Evolutionary conservation across 306 rosid genomes (phyloP).

Genomic region (Cicer pinnatifidum): DNA sequence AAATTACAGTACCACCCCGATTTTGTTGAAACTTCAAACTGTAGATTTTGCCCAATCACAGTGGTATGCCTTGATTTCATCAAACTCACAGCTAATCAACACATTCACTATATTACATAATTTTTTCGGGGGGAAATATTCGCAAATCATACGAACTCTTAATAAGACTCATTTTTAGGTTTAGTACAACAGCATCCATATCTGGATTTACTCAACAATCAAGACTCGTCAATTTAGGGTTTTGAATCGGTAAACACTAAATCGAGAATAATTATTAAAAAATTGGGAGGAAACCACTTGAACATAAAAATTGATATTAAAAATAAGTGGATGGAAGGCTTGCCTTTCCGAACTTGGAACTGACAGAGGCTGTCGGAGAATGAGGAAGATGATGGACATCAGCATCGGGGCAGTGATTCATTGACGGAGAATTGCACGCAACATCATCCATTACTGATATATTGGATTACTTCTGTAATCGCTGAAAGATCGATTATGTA

Average conservation of each 20-base stretch:
- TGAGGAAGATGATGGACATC: slow-evolving; percentile 7
- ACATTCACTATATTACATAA: too few species aligned
- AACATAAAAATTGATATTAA: slow-evolving; percentile 26
- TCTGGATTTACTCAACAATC: neutral
- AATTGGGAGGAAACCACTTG: neutral
- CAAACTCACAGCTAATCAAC: too few species aligned
- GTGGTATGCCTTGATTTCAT: too few species aligned
- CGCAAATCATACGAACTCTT: too few species aligned
- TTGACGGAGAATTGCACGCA: slow-evolving; percentile 51
- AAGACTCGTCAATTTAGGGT: slow-evolving; percentile 2
- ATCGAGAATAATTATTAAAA: neutral
- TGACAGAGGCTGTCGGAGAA: slow-evolving; percentile 50
- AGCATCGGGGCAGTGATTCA: slow-evolving; percentile 41
- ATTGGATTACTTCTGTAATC: slow-evolving; percentile 4
- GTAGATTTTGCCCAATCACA: too few species aligned
- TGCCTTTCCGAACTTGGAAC: slow-evolving; percentile 71
- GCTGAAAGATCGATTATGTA: neutral
- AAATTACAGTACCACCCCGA: too few species aligned
- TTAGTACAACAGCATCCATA: neutral
- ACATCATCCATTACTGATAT: slow-evolving; percentile 57
- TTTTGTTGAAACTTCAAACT: too few species aligned
- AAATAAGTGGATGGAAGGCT: neutral
- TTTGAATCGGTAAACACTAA: slow-evolving; percentile 34
- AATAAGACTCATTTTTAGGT: neutral
- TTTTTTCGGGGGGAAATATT: too few species aligned